Conservation (phyloP, 1,284 basidiomycete species). For the Cystobasidium pallidum region DNA sequence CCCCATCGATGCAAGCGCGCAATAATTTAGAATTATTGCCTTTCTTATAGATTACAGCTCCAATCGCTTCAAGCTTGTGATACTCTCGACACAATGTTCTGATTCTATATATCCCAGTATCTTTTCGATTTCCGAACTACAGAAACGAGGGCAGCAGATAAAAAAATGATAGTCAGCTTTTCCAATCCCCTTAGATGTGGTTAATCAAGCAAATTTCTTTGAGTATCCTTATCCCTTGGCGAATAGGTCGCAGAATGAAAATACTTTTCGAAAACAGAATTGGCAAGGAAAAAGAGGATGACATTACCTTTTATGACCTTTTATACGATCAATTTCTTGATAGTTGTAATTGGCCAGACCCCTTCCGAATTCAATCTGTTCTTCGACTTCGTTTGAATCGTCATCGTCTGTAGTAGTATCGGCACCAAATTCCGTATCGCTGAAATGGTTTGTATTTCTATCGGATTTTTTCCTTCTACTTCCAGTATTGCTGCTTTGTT, state of each 20-base stretch:
- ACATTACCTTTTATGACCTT: slow-evolving; percentile 82
- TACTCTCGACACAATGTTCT: slow-evolving; percentile 93
- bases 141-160: not conserved
- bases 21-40: no score
- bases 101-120: slow-evolving; percentile 90
- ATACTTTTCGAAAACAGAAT: no score
- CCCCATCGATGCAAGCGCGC: no score
- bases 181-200: no score
- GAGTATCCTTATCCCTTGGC: no score
- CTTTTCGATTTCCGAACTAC: slow-evolving; percentile 76
- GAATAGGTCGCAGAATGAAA: no score
- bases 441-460: not conserved
- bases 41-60: slow-evolving; percentile 16
- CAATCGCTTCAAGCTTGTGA: slow-evolving; percentile 60
- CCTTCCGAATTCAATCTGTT: slow-evolving; percentile 86
- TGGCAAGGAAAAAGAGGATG: no score
- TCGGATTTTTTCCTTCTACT: slow-evolving; percentile 7
- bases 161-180: no score
- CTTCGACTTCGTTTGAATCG: slow-evolving; percentile 64
- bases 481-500: not conserved
- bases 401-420: slow-evolving; percentile 21
- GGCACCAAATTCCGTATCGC: not conserved
- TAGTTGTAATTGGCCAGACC: slow-evolving; percentile 96
- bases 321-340: slow-evolving; percentile 83
- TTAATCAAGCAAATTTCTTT: no score